Evolutionary conservation across 805 yeast species (phyloP).

Genomic region (Wickerhamiella parazyma): DNA sequence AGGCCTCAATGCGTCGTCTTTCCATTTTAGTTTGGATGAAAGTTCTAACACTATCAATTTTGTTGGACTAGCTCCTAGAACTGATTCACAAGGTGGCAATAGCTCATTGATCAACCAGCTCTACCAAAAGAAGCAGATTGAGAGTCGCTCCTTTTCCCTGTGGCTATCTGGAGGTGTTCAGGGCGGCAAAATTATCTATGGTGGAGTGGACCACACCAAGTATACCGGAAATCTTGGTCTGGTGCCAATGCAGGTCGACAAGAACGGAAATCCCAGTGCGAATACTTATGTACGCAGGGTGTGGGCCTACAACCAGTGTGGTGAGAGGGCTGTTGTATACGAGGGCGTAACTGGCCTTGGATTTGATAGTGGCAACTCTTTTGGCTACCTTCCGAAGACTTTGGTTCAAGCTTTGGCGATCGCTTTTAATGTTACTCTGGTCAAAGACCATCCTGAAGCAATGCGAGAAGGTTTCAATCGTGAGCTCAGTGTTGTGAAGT

Average conservation of each 20-base stretch:
- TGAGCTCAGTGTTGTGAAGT: background rate
- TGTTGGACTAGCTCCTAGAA: too few relatives aligned
- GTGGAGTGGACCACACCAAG: conserved; percentile 34
- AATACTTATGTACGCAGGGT: background rate
- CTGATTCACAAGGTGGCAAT: too few relatives aligned
- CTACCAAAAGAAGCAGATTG: conserved; percentile 19
- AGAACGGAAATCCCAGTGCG: background rate
- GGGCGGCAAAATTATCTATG: conserved; percentile 31
- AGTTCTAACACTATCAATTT: background rate
- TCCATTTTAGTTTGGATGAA: too few relatives aligned
- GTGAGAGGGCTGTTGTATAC: background rate
- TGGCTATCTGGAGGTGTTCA: conserved; percentile 30
- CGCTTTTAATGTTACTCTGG: conserved; percentile 25
- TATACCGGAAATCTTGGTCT: conserved; percentile 28
- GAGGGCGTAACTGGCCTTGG: conserved; percentile 8
- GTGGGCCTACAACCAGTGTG: background rate
- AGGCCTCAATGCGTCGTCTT: background rate
- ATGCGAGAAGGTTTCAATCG: background rate
- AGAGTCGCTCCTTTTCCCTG: conserved; percentile 33
- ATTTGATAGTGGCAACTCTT: conserved; percentile 16
- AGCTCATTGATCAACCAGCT: background rate
- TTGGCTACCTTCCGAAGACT: conserved; percentile 16
- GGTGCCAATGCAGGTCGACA: conserved; percentile 21
- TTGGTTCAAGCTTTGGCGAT: conserved; percentile 13
- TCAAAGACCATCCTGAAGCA: background rate